Evolutionary conservation across 148 eudicot genomes (phyloP), one percentile per base, ranked within the genome.

Genomic region (Oxyria digyna): DNA sequence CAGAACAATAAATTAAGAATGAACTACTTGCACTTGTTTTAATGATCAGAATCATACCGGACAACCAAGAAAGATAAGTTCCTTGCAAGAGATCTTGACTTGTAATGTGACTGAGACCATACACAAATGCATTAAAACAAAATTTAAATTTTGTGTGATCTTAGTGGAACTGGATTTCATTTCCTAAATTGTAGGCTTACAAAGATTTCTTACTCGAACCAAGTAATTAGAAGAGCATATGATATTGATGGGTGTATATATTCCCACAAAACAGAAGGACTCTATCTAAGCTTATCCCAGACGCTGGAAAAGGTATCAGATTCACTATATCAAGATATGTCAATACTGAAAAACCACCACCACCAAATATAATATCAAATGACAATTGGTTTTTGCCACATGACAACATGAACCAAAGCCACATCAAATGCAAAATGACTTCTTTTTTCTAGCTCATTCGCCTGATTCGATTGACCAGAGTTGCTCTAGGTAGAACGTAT

Each of bases 291-390:
- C 69, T 66, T 35, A 18, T 35, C 69, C 43, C 20, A 21, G 20
- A 66, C 46, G 69, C 23, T 41, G 45, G 43, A 20, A 41, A 8
- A 18, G 69, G 69, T 66, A 66, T 66, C 69, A 18, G 69, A 66
- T 66, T 66, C 69, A 46, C 9, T 20, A 46, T 21, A 6, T 46
- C 9, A 46, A 46, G 23, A n/a, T 17, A n/a, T 18, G n/a, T 43
- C n/a, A 43, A 0, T 13, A 43, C 48, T 14, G n/a, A 43, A 43
- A 14, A 43, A 14, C 48, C 48, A 49, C 8, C 26, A 49, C 55
- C 55, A 20, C 55, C 55, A 49, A 49, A 49, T 21, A 49, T 17
- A 49, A 48, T 48, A 15, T 0, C 54, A 23, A 52, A 35, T 35
- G 38, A 35, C 6, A 35, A 35, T 35, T 35, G 38, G 38, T 35